Percentiles rank a stretch among this genome's conserved stretches.
Evolutionary conservation across 495 filamentous ascomycete genomes (phyloP).

Genomic region (Achaetomiella virescens): DNA sequence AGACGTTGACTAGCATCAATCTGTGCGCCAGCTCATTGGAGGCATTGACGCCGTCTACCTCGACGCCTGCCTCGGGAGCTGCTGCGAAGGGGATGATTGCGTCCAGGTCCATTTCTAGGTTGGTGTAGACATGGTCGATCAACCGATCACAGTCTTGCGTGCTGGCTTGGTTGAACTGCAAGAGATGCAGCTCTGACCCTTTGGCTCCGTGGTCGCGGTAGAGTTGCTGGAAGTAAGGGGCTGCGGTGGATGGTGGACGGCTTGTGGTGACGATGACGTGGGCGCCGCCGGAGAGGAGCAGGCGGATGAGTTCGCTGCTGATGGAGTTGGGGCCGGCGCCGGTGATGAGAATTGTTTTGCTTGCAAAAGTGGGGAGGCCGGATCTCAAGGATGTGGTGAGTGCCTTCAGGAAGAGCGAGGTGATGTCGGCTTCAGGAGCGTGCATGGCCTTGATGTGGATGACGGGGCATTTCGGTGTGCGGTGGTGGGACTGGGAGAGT

Average conservation of each 20-base stretch:
- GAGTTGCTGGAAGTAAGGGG: constrained; percentile 91
- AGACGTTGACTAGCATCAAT: constrained; percentile 91
- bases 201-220: constrained; percentile 80
- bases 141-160: constrained; percentile 87
- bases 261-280: constrained; percentile 88
- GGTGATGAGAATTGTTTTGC: constrained; percentile 90
- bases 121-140: constrained; percentile 83
- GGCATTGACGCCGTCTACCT: constrained; percentile 87
- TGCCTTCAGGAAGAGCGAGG: constrained; percentile 74
- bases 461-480: neutral
- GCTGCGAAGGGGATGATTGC: constrained; percentile 88
- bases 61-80: constrained; percentile 84
- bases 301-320: constrained; percentile 83
- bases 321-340: constrained; percentile 95
- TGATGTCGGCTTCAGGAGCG: constrained; percentile 85
- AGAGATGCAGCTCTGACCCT: constrained; percentile 84
- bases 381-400: constrained; percentile 70
- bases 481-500: neutral
- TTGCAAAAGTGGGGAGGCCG: constrained; percentile 83
- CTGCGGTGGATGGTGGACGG: constrained; percentile 82
- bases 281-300: constrained; percentile 83
- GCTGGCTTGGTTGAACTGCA: constrained; percentile 93
- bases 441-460: neutral
- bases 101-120: constrained; percentile 91
- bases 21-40: constrained; percentile 92